Evolutionary conservation across 768 basidiomycete genomes (phyloP), one percentile per base, ranked within the genome.

Genomic region (Gymnopilus junonius): DNA sequence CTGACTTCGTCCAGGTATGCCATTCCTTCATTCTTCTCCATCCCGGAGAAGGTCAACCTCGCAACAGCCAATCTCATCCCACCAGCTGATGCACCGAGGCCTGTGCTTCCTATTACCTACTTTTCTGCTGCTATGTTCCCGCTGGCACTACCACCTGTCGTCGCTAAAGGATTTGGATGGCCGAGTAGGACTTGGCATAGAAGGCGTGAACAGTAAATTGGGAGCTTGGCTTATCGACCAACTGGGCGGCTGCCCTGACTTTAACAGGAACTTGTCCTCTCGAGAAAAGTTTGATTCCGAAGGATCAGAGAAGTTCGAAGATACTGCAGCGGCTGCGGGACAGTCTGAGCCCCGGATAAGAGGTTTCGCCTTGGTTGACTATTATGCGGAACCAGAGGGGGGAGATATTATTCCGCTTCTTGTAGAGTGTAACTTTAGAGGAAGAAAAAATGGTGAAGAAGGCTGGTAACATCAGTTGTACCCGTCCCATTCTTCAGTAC

Each of bases 151-250:
- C 96, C 95, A 7, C 82, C 90, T 4, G 77, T 82, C 10, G 80
- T 97, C 23, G 93, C 96, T 4, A 85, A 84, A 66, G 95, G 95
- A 0, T 87, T 94, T 69, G 94, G 94, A 14, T 94, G 89, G 88
- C 93, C 93, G 0, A 77, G 79, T 83, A 76, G 89, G 90, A 2
- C 69, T 95, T 7, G 95, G 95, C 4, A 79, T 95, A n/a, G 88
- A 93, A 71, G 95, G 95, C 2, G 88, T 95, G 40, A 98, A 98
- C 70, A 81, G 80, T 23, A 82, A 89, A n/a, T 77, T 94, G 3
- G 88, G 84, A 2, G 77, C 76, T 58, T 97, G 93, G 91, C 71
- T 95, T 20, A 70, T 94, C 45, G 82, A 85, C 39, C 75, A 78
- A 62, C 74, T 94, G 54, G 70, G 74, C 11, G 72, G 67, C 0